Evolutionary conservation across 2,329 filamentous ascomycete species (phyloP).

Genomic region (Emergomyces pasteurianus): DNA sequence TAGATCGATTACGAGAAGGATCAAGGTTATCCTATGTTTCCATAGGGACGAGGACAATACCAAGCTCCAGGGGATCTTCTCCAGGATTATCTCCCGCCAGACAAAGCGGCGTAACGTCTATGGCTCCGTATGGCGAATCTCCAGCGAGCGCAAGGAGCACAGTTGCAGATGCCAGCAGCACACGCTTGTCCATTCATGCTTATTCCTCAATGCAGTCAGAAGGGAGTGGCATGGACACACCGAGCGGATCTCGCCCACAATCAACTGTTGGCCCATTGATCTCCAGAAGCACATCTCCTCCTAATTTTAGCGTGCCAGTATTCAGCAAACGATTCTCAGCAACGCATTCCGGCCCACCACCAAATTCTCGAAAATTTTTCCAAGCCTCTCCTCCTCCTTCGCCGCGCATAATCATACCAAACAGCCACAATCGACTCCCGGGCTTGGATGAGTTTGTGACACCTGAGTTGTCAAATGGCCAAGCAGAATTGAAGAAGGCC

Average conservation of each 20-base stretch:
- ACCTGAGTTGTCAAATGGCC: neutral
- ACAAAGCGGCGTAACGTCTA: slow-evolving; percentile 9
- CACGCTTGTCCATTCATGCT: slow-evolving; percentile 2
- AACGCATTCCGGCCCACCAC: neutral
- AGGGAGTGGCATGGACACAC: slow-evolving; percentile 11
- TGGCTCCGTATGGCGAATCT: slow-evolving; percentile 1
- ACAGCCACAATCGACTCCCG: neutral
- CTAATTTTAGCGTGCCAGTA: slow-evolving; percentile 31
- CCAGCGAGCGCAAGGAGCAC: neutral
- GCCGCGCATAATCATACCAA: neutral
- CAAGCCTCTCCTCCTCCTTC: neutral
- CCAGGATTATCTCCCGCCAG: slow-evolving; percentile 16
- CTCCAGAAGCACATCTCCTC: slow-evolving; percentile 21
- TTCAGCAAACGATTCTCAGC: slow-evolving; percentile 27
- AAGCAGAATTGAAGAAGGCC: neutral
- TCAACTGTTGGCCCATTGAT: slow-evolving; percentile 17
- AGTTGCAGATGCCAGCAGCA: neutral
- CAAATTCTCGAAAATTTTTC: neutral
- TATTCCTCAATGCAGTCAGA: slow-evolving; percentile 3
- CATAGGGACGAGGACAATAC: slow-evolving; percentile 14
- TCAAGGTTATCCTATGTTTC: slow-evolving; percentile 16
- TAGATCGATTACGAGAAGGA: slow-evolving; percentile 12
- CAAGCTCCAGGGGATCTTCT: slow-evolving; percentile 16
- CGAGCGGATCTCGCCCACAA: slow-evolving; percentile 12
- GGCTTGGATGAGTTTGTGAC: neutral